phyloP scores from a whole-genome alignment of 2,329 filamentous ascomycete genomes.

The Helotiales sp. region DNA sequence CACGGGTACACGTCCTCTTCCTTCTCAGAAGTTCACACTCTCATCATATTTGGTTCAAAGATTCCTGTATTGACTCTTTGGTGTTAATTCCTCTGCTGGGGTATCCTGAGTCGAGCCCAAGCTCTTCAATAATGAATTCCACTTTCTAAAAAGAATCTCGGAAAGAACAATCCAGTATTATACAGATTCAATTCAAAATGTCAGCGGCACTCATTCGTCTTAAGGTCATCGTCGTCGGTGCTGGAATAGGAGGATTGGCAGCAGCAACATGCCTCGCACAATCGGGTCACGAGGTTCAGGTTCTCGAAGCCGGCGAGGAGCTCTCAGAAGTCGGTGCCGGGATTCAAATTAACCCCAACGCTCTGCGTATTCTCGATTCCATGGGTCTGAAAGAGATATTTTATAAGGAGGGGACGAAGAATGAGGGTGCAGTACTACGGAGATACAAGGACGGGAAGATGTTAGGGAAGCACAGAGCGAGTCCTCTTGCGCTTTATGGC shows the following conservation, averaged over 20 bases:
- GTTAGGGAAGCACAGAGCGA: slow-evolving; percentile 9
- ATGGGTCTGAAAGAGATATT: slow-evolving; percentile 11
- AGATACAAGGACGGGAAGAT: slow-evolving; percentile 16
- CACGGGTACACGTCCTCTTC: too few species aligned
- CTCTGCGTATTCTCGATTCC: slow-evolving; percentile 13
- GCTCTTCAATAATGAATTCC: too few species aligned
- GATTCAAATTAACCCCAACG: slow-evolving; percentile 20
- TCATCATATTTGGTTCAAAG: too few species aligned
- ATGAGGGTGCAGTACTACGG: not conserved
- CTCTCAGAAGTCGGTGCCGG: slow-evolving; percentile 20
- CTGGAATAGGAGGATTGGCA: slow-evolving; percentile 57
- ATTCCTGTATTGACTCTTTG: too few species aligned
- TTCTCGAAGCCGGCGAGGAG: slow-evolving; percentile 12
- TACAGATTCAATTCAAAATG: too few species aligned
- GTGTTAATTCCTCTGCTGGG: too few species aligned
- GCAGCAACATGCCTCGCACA: slow-evolving; percentile 51
- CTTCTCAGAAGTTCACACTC: too few species aligned
- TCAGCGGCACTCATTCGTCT: not conserved
- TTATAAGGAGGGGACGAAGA: slow-evolving; percentile 12
- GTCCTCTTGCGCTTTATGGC: slow-evolving; percentile 4
- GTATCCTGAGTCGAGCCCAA: too few species aligned
- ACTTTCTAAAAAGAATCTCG: too few species aligned
- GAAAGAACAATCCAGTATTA: too few species aligned
- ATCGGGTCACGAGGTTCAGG: slow-evolving; percentile 24
- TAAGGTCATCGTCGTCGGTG: slow-evolving; percentile 25